Percentiles rank a stretch among this genome's conserved stretches.
phyloP scores from a whole-genome alignment of 2,329 filamentous ascomycete species.

The Cercospora citrullina region DNA sequence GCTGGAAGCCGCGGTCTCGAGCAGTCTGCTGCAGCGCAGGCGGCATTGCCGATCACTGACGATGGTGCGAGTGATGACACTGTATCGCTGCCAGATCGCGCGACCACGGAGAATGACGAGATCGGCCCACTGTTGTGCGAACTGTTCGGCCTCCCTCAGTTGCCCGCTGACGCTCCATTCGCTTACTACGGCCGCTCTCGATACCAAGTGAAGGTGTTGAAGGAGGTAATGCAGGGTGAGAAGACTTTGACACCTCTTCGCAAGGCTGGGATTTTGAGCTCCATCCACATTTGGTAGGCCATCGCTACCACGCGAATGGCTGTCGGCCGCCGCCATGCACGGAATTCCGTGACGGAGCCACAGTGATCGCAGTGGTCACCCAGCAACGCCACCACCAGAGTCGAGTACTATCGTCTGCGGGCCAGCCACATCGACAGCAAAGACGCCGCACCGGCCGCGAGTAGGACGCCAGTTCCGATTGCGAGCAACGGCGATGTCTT shows the following conservation, averaged over 20 bases:
- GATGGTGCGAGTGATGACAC: neutral
- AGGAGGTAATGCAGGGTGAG: neutral
- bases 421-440: neutral
- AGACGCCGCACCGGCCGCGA: constrained; percentile 6
- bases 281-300: neutral
- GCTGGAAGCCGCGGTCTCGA: neutral
- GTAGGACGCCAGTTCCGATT: constrained; percentile 10
- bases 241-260: neutral
- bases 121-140: neutral
- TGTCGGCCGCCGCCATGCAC: neutral
- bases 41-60: neutral
- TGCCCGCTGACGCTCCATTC: neutral
- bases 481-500: neutral
- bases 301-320: neutral
- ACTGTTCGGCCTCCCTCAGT: neutral
- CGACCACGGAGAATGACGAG: neutral
- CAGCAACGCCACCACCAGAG: no score
- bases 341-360: no score
- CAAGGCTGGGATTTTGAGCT: neutral
- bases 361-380: no score
- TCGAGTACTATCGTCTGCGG: neutral
- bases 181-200: neutral
- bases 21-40: no score
- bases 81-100: neutral
- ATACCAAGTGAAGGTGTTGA: neutral